These are phyloP conservation scores for Artemisia argyi DNA, from an alignment of 129 eudicot genomes.

Conservation along the genomic window DNA sequence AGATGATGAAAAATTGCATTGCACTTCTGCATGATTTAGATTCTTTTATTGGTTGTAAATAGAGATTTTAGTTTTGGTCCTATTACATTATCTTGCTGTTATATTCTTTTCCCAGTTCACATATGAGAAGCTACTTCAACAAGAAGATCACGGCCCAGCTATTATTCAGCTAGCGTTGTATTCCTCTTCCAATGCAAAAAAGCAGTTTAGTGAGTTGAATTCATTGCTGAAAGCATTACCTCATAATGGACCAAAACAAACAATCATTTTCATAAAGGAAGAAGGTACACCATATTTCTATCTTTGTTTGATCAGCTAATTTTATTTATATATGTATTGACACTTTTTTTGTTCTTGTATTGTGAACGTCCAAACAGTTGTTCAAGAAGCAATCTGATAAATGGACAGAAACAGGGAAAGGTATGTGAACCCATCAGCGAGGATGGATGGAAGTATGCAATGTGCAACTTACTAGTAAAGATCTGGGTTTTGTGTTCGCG, in stretches of 20 bases:
- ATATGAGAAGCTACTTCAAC: conserved; percentile 3
- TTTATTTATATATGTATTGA: neutral
- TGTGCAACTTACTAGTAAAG: too few species aligned
- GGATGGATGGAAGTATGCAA: neutral
- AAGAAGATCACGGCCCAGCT: conserved; percentile 5
- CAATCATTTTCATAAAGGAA: conserved; percentile 10
- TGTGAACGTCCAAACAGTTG: neutral
- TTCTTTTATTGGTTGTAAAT: neutral
- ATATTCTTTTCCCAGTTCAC: neutral
- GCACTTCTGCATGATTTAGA: neutral
- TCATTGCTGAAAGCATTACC: conserved; percentile 2
- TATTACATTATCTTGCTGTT: neutral
- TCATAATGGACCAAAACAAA: neutral
- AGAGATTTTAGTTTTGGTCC: too few species aligned
- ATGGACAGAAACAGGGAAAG: neutral
- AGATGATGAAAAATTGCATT: neutral
- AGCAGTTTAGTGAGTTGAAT: neutral
- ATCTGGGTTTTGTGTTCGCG: too few species aligned
- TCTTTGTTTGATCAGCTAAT: neutral
- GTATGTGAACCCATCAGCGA: neutral
- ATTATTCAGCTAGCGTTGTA: neutral
- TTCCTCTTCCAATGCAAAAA: conserved; percentile 8
- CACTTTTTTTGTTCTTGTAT: neutral
- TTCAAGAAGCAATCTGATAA: neutral
- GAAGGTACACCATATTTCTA: neutral